Base-by-base conservation (phyloP, 1,139 yeast species). In the Eremothecium sinecaudum region DNA sequence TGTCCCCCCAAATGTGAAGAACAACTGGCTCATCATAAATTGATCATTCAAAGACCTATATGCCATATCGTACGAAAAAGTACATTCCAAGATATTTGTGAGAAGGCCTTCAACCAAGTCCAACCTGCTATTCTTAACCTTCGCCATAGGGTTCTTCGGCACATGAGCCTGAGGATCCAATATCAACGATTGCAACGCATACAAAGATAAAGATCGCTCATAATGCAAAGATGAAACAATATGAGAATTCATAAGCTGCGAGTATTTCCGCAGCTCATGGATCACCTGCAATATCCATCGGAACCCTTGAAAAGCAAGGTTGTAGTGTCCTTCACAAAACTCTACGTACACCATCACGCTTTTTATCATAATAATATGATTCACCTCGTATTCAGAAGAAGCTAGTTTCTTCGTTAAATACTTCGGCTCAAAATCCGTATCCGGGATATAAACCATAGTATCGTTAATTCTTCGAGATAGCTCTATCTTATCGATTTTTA, bases 231-330 rank as follows among this genome's bases (percentile, higher is more conserved):
- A 37, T 15, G 22, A 31, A 10, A 34, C 23, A 19, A 24, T 11
- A n/a, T 27, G 28, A 7, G 20, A 28, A 19, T 12, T 25, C 13
- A n/a, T 19, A 19, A 13, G 27, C 14, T 24, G 29, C 21, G 31
- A 32, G 19, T 21, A 30, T 31, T 28, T 42, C 7, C 40, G 31
- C n/a, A 41, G 23, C 23, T 42, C 41, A 15, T 38, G 43, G 13
- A 47, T 19, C 24, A 46, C 42, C 32, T 45, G 50, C 14, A 47
- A 22, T 18, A 44, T 42, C 49, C 50, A 46, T 9, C 48, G 42
- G 33, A 43, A 44, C 5, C 36, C 37, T 14, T 33, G 35, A 31
- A 47, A 42, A 2, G 43, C 43, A n/a, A 38, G 31, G 18, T 33
- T 29, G 25, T 37, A 41, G 2, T 41, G 35, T 4, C 36, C 25